Base-by-base conservation (phyloP, 441 rosid species). In the Aleurites moluccanus region DNA sequence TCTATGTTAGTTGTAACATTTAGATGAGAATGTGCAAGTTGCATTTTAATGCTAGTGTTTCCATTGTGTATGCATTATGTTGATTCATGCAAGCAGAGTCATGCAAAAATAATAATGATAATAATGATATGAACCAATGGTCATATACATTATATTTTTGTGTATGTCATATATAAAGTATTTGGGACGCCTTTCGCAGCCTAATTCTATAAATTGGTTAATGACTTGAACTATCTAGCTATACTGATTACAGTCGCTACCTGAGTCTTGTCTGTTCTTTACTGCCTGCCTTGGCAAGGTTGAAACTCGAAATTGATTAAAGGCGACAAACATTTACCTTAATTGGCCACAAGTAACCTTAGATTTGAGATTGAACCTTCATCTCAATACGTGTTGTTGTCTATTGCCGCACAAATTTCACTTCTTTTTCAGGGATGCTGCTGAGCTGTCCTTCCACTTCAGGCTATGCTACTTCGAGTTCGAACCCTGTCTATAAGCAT, bases 401-500 rank as follows among this genome's bases (percentile, higher is more conserved):
- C n/a, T 25, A 2, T 35, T 25, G 33, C n/a, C 16, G 23, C 8
- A 45, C 14, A 72, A 15, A 15, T 1, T n/a, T 10, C 20, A 21
- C n/a, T 8, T 7, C 33, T 8, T 25, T 40, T 50, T 8, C 35
- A 47, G 70, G 60, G 60, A 2, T 45, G 40, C 50, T 13, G 16
- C 50, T 15, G 3, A 38, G 71, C 38, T 49, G 45, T 65, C 16
- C 27, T 61, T 21, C 28, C 3, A 61, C 23, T 6, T 89, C 72
- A 90, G 64, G 78, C 28, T 75, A 93, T 66, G 91, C 97, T 93
- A 80, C 96, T 86, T 68, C 97, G 90, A 55, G 96, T 92, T 80
- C 91, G 89, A 81, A 92, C 98, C 83, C 93, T 88, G 80, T 96
- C 98, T 64, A 96, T 96, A 75, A 96, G 91, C 98, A 94, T 92